phyloP scores from a whole-genome alignment of 192 early-diverging fungal species.

The Coemansia asiatica region DNA sequence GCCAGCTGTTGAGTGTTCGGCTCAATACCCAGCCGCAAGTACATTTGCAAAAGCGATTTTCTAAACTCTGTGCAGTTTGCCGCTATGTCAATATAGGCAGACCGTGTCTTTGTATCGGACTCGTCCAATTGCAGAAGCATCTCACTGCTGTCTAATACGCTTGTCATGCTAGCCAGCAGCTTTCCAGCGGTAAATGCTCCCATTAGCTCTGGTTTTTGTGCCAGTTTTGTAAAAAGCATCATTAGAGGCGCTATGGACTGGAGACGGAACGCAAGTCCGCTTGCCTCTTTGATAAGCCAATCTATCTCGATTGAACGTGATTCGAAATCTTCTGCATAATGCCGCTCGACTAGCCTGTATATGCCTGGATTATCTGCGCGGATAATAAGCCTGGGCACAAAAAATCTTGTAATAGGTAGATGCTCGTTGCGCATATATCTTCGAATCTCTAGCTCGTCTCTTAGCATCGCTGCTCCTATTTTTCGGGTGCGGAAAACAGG shows the following conservation, averaged over 20 bases:
- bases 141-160: background rate
- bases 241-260: background rate
- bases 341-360: background rate
- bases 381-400: background rate
- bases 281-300: background rate
- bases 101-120: background rate
- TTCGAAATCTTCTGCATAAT: conserved; percentile 6
- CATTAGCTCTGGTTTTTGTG: background rate
- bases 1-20: conserved; percentile 22
- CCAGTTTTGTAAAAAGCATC: background rate
- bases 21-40: conserved; percentile 26
- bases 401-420: conserved; percentile 19
- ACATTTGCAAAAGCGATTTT: conserved; percentile 4
- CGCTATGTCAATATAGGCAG: background rate
- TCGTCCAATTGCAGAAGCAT: background rate
- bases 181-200: background rate
- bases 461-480: background rate
- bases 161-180: background rate
- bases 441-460: background rate
- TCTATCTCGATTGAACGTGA: background rate
- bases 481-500: background rate
- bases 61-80: background rate
- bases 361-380: conserved; percentile 1
- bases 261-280: background rate
- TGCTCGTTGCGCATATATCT: background rate